Evolutionary conservation across 306 rosid species (phyloP).

Genomic region (Dryas drummondii): DNA sequence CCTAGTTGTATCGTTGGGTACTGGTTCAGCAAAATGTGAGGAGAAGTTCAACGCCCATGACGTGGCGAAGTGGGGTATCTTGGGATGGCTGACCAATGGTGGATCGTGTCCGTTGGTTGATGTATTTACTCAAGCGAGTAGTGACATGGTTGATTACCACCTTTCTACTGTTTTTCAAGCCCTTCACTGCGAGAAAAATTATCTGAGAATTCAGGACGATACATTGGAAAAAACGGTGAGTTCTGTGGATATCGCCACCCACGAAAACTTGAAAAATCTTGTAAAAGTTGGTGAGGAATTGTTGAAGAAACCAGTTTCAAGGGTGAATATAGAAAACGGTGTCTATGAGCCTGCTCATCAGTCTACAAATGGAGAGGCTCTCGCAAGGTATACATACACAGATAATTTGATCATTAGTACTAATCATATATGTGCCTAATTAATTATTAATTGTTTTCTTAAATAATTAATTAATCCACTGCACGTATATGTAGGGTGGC

Average conservation of each 20-base stretch:
- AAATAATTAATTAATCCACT: too few species aligned
- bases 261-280: conserved; percentile 14
- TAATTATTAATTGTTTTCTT: neutral
- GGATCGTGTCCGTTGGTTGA: conserved; percentile 38
- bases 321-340: conserved; percentile 19
- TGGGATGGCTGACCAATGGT: conserved; percentile 37
- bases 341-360: neutral
- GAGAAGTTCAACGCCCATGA: conserved; percentile 26
- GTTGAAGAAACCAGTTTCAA: conserved; percentile 26
- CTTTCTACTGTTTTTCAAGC: conserved; percentile 40
- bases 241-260: neutral
- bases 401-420: neutral
- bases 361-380: conserved; percentile 27
- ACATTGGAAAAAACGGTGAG: too few species aligned
- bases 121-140: conserved; percentile 38
- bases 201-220: conserved; percentile 42
- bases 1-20: conserved; percentile 41
- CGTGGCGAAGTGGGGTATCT: conserved; percentile 42
- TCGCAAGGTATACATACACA: conserved; percentile 7
- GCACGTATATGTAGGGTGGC: conserved; percentile 40
- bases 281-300: conserved; percentile 23
- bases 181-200: conserved; percentile 27
- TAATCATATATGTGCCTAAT: neutral
- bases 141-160: conserved; percentile 46
- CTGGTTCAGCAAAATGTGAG: conserved; percentile 33